Evolutionary conservation across 2,329 filamentous ascomycete genomes (phyloP).

Genomic region (Chalaropsis thielavioides): DNA sequence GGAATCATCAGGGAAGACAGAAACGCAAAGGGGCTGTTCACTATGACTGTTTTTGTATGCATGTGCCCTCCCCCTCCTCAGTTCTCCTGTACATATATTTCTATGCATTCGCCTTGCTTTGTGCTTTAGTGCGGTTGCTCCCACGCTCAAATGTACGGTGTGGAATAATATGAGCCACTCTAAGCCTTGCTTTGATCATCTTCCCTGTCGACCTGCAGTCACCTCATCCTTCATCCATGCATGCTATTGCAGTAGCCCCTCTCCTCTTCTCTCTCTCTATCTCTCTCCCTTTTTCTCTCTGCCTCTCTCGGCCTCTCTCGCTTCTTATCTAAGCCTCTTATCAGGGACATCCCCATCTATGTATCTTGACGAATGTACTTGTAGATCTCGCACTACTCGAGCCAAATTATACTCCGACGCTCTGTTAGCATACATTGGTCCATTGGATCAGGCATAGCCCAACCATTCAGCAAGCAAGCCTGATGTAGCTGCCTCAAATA

Average conservation of each 20-base stretch:
- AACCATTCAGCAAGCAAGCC: neutral
- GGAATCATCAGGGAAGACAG: neutral
- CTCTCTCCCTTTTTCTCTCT: neutral
- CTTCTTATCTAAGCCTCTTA: neutral
- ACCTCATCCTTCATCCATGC: neutral
- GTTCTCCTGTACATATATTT: neutral
- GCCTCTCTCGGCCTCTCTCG: constrained; percentile 1
- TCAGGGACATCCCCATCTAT: neutral
- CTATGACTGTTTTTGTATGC: neutral
- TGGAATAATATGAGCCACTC: neutral
- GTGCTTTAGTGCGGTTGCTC: neutral
- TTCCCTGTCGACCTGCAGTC: neutral
- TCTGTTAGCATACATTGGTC: neutral
- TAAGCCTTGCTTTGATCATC: neutral
- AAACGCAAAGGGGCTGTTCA: neutral
- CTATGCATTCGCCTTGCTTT: neutral
- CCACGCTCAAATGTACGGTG: neutral
- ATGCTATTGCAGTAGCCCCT: neutral
- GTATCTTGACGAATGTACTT: neutral
- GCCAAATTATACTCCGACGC: neutral
- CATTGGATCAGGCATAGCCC: neutral
- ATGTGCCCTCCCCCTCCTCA: neutral
- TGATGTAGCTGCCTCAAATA: neutral
- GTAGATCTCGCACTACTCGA: neutral
- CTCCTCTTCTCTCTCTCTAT: neutral